Conservation (phyloP, 495 filamentous ascomycete species). For the Talaromyces stipitatus region DNA sequence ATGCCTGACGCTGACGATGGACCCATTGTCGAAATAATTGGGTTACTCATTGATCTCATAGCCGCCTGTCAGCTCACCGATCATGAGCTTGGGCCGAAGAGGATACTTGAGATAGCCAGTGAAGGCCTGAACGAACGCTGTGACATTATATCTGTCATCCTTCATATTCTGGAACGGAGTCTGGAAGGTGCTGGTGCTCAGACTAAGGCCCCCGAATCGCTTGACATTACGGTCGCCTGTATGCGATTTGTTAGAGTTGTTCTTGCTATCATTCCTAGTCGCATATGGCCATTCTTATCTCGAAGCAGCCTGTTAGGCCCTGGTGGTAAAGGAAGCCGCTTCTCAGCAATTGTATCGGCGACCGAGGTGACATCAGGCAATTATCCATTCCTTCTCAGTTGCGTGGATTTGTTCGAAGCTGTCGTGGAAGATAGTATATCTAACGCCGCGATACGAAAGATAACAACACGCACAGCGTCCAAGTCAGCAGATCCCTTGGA, state of each 20-base stretch:
- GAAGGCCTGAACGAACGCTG: constrained; percentile 62
- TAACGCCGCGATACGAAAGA: constrained; percentile 63
- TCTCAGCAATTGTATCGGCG: constrained; percentile 64
- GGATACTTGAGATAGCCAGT: constrained; percentile 62
- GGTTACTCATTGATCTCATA: constrained; percentile 51
- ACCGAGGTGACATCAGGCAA: constrained; percentile 67
- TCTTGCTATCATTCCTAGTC: constrained; percentile 60
- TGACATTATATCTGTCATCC: constrained; percentile 74
- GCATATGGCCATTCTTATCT: constrained; percentile 85
- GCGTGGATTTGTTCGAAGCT: constrained; percentile 62
- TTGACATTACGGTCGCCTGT: constrained; percentile 63
- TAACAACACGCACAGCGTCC: constrained; percentile 40
- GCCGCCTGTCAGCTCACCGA: constrained; percentile 20
- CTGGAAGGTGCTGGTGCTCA: constrained; percentile 54
- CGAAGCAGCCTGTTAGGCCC: constrained; percentile 68
- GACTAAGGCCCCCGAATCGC: constrained; percentile 39
- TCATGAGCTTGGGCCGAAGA: constrained; percentile 32
- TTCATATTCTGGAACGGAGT: constrained; percentile 74
- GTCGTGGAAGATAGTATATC: constrained; percentile 68
- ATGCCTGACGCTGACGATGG: constrained; percentile 33
- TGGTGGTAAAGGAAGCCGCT: constrained; percentile 61
- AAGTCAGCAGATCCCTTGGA: constrained; percentile 47
- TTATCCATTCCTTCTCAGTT: constrained; percentile 69
- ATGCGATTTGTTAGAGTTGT: constrained; percentile 70
- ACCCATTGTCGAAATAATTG: constrained; percentile 55